These are phyloP conservation scores for Russula virescens DNA, from an alignment of 768 basidiomycete genomes.

Conservation along the genomic window DNA sequence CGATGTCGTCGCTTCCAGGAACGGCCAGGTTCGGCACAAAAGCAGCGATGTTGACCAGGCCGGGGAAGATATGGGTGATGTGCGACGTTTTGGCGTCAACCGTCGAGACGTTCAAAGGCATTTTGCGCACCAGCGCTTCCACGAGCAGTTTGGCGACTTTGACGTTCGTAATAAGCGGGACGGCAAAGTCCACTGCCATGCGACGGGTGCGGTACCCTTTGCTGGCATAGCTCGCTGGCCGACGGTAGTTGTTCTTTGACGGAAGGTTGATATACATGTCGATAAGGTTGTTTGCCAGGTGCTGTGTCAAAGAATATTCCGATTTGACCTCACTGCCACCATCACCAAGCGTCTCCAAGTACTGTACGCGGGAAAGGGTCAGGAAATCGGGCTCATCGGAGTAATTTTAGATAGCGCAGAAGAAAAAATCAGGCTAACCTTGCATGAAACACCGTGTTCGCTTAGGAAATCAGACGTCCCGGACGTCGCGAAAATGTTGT, in stretches of 20 bases:
- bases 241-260: conserved; percentile 94
- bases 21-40: conserved; percentile 72
- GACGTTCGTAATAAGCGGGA: conserved; percentile 96
- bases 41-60: conserved; percentile 81
- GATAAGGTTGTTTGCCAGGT: conserved; percentile 93
- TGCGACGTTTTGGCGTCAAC: conserved; percentile 95
- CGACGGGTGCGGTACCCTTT: conserved; percentile 96
- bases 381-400: not conserved
- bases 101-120: conserved; percentile 85
- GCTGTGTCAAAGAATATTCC: conserved; percentile 95
- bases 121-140: conserved; percentile 84
- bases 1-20: conserved; percentile 52
- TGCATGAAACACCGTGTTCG: conserved; percentile 95
- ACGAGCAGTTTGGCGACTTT: conserved; percentile 97
- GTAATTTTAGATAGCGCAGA: not conserved
- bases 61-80: conserved; percentile 84
- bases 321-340: conserved; percentile 81
- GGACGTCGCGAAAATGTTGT: conserved; percentile 93
- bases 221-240: conserved; percentile 94
- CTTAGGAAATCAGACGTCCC: conserved; percentile 97
- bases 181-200: conserved; percentile 98
- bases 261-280: conserved; percentile 99
- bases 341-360: conserved; percentile 82
- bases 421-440: conserved; percentile 42
- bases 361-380: conserved; percentile 39